Evolutionary conservation across 257 asterid species (phyloP).

Genomic region (Solanum chaucha): DNA sequence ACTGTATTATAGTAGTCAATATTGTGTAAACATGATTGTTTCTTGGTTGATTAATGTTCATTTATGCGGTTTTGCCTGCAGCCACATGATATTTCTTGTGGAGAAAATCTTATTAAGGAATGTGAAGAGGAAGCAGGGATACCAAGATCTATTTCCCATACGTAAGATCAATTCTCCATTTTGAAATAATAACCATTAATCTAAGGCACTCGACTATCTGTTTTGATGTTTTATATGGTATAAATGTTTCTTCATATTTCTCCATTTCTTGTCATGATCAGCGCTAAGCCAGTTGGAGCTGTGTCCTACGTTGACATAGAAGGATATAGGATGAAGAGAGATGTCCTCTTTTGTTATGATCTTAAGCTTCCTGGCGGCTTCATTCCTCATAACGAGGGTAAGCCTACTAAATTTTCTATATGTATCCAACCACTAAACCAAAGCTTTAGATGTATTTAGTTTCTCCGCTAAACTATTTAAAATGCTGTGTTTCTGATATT

Average conservation of each 20-base stretch:
- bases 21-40: background rate
- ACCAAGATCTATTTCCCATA: constrained; percentile 56
- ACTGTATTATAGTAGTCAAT: background rate
- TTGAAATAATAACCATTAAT: background rate
- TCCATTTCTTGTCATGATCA: constrained; percentile 18
- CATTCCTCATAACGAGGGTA: constrained; percentile 69
- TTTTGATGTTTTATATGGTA: background rate
- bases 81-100: constrained; percentile 86
- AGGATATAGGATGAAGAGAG: constrained; percentile 78
- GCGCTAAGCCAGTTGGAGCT: constrained; percentile 82
- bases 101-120: constrained; percentile 76
- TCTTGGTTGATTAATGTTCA: background rate
- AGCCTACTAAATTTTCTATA: background rate
- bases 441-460: background rate
- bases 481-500: background rate
- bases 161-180: constrained; percentile 23
- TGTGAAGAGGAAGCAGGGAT: constrained; percentile 96
- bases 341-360: constrained; percentile 89
- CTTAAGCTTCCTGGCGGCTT: constrained; percentile 73
- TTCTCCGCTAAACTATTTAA: background rate
- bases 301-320: constrained; percentile 72
- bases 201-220: background rate
- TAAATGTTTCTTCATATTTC: background rate
- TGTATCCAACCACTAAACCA: background rate
- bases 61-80: constrained; percentile 10